Conservation (phyloP, 164 flowering plant genomes). For the Kalanchoe fedtschenkoi region DNA sequence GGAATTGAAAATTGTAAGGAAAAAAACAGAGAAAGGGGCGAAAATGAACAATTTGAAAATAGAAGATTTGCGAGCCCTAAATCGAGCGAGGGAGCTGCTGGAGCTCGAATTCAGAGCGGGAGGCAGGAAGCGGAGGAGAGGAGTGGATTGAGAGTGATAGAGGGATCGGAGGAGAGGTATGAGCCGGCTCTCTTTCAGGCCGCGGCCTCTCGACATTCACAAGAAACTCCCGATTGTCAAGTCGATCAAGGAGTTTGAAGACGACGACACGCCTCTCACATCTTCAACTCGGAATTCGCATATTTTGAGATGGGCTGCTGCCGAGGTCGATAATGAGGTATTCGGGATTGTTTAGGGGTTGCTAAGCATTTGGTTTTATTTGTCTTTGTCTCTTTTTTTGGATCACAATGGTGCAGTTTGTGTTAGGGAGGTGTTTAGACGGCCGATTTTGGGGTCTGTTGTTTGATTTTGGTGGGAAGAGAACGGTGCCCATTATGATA, state of each 20-base stretch:
- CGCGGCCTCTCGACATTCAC: conserved; percentile 36
- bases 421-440: background rate
- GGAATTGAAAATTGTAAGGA: too few species aligned
- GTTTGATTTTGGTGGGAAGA: background rate
- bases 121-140: too few species aligned
- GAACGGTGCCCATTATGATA: background rate
- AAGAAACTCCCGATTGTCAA: conserved; percentile 92
- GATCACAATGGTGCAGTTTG: background rate
- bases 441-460: too few species aligned
- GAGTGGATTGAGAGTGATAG: too few species aligned
- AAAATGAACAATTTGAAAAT: too few species aligned
- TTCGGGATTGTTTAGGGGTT: background rate
- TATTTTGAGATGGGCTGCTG: conserved; percentile 35
- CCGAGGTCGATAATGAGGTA: conserved; percentile 61
- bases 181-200: background rate
- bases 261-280: conserved; percentile 50
- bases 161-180: too few species aligned
- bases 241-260: conserved; percentile 84
- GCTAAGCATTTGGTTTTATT: background rate
- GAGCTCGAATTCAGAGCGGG: too few species aligned
- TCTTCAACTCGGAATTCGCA: conserved; percentile 71
- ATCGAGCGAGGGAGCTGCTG: too few species aligned
- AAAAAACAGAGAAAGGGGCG: too few species aligned
- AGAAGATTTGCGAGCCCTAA: too few species aligned
- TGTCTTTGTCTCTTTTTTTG: background rate